Percentiles rank a stretch among this genome's conserved stretches.
Evolutionary conservation across 1,284 basidiomycete species (phyloP).

Genomic region (Cutaneotrichosporon arboriforme): DNA sequence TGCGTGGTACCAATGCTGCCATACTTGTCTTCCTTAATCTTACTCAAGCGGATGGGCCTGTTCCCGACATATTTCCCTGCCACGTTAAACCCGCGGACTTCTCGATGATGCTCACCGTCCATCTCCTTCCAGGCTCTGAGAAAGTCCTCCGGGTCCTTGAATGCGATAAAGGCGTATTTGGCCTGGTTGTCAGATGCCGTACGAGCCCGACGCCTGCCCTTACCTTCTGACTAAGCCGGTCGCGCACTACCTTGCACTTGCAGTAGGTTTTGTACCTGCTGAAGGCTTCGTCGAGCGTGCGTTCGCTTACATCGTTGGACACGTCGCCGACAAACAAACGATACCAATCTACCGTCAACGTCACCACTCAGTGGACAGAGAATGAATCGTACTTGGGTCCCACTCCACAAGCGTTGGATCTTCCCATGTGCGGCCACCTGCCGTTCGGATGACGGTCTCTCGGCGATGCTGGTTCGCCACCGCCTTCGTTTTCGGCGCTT

Average conservation of each 20-base stretch:
- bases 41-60: slow-evolving; percentile 78
- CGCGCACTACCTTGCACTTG: slow-evolving; percentile 91
- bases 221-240: slow-evolving; percentile 82
- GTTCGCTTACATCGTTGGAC: slow-evolving; percentile 96
- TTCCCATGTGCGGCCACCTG: slow-evolving; percentile 94
- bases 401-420: slow-evolving; percentile 95
- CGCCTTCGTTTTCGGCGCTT: slow-evolving; percentile 9
- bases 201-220: slow-evolving; percentile 6
- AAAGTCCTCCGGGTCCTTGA: slow-evolving; percentile 98
- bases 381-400: slow-evolving; percentile 74
- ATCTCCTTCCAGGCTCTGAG: slow-evolving; percentile 99
- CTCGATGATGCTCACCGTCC: slow-evolving; percentile 64
- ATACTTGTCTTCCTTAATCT: slow-evolving; percentile 85
- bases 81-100: background rate
- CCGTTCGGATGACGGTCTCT: slow-evolving; percentile 89
- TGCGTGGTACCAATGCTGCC: slow-evolving; percentile 76
- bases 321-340: slow-evolving; percentile 96
- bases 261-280: slow-evolving; percentile 85
- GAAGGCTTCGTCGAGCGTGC: slow-evolving; percentile 86
- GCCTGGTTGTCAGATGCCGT: slow-evolving; percentile 55
- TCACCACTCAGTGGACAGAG: background rate
- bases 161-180: slow-evolving; percentile 95
- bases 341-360: slow-evolving; percentile 71
- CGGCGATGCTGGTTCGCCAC: slow-evolving; percentile 43
- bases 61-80: slow-evolving; percentile 95